Percentiles rank a stretch among this genome's conserved stretches.
phyloP scores from a whole-genome alignment of 805 yeast genomes.

The Candida yuanshanica region DNA sequence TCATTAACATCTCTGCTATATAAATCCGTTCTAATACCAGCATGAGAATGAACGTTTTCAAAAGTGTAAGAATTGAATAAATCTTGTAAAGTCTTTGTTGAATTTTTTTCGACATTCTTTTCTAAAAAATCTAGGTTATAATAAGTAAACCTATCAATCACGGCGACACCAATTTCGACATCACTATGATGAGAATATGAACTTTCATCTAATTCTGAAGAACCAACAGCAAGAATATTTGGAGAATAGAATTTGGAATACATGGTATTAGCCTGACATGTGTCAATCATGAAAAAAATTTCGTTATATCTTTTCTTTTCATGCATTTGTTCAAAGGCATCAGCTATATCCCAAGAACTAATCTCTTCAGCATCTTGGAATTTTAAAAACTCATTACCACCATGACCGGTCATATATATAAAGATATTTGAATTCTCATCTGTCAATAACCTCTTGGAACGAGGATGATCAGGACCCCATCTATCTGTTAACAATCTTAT shows the following conservation, averaged over 20 bases:
- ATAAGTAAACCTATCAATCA: constrained; percentile 93
- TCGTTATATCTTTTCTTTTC: constrained; percentile 94
- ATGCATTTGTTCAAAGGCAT: constrained; percentile 95
- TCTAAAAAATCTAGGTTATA: constrained; percentile 87
- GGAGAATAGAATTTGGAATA: constrained; percentile 89
- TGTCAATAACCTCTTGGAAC: constrained; percentile 83
- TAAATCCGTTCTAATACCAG: constrained; percentile 86
- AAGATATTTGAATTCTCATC: constrained; percentile 93
- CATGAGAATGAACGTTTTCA: constrained; percentile 82
- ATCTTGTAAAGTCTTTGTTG: constrained; percentile 72
- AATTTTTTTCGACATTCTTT: constrained; percentile 60
- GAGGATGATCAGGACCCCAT: constrained; percentile 92
- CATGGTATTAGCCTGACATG: constrained; percentile 99
- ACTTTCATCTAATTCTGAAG: constrained; percentile 80
- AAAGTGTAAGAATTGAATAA: constrained; percentile 79
- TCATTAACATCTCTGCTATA: constrained; percentile 59
- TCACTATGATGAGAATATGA: constrained; percentile 96
- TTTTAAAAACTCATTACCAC: constrained; percentile 94
- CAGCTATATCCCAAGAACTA: constrained; percentile 91
- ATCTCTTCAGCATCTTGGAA: constrained; percentile 99
- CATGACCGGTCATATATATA: constrained; percentile 96
- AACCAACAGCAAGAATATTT: constrained; percentile 87
- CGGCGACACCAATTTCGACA: constrained; percentile 94
- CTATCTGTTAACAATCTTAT: constrained; percentile 89
- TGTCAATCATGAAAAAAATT: constrained; percentile 95